A percentile compares a stretch with the other conserved stretches of the same genome.
Conservation (phyloP, 139 green algal species). For the Raphidocelis subcapitata region DNA sequence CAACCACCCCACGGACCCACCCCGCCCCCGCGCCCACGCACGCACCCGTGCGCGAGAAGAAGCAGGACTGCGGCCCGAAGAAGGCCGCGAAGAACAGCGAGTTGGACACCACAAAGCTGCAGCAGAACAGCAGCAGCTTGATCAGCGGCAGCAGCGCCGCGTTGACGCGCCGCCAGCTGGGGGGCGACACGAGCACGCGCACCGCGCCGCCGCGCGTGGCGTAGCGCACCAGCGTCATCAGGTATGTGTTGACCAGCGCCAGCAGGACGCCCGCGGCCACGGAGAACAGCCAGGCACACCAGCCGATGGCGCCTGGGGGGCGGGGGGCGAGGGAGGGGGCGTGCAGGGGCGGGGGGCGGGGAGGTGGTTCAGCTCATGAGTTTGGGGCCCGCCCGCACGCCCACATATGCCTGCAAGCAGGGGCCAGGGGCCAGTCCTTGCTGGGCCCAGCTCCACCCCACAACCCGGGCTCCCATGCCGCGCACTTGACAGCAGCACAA, state of each 20-base stretch:
- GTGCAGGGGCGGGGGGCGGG: not conserved
- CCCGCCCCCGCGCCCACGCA: not conserved
- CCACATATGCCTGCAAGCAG: too few species aligned
- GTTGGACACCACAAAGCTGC: slow-evolving; percentile 13
- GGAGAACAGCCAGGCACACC: slow-evolving; percentile 13
- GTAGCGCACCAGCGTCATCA: not conserved
- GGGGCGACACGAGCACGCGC: not conserved
- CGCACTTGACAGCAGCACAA: slow-evolving; percentile 18
- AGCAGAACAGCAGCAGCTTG: slow-evolving; percentile 22
- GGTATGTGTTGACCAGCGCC: slow-evolving; percentile 6
- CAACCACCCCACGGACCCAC: too few species aligned
- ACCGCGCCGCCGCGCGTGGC: slow-evolving; percentile 4
- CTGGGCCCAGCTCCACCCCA: not conserved
- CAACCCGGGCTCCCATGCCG: too few species aligned
- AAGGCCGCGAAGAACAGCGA: slow-evolving; percentile 5
- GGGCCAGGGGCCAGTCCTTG: not conserved
- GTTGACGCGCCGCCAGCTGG: not conserved
- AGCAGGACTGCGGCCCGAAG: slow-evolving; percentile 12
- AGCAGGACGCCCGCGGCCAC: slow-evolving; percentile 10
- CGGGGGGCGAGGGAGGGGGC: not conserved
- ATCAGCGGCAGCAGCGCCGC: not conserved
- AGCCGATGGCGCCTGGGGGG: slow-evolving; percentile 13
- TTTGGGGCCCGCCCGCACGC: too few species aligned
- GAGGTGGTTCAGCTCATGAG: too few species aligned
- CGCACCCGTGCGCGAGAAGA: slow-evolving; percentile 18